Percentiles rank a stretch among this genome's conserved stretches.
phyloP scores from a whole-genome alignment of 495 filamentous ascomycete genomes.

The Cetradonia linearis region DNA sequence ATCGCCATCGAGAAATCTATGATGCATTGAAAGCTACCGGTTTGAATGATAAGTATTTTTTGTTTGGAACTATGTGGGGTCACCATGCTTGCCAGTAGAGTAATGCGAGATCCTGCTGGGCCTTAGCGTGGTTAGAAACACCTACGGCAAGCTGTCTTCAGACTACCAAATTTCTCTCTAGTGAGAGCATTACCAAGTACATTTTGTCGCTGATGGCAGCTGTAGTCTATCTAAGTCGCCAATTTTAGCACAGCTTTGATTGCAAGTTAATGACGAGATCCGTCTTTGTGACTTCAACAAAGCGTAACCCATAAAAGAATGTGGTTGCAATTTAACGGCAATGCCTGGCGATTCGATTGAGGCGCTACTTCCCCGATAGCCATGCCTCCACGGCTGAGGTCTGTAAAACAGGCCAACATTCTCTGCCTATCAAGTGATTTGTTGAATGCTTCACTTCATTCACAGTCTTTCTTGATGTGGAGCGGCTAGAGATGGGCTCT shows the following conservation, averaged over 20 bases:
- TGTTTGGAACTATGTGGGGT: slow-evolving; percentile 15
- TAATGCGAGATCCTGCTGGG: background rate
- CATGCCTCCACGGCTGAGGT: too few species aligned
- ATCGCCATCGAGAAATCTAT: slow-evolving; percentile 7
- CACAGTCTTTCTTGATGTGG: background rate
- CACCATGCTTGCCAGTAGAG: slow-evolving; percentile 6
- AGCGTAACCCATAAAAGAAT: background rate
- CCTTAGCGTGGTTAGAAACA: background rate
- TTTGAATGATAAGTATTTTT: slow-evolving; percentile 14
- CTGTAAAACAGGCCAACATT: background rate
- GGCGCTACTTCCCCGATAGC: background rate
- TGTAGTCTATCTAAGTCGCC: background rate
- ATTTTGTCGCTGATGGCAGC: background rate
- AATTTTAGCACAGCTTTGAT: background rate
- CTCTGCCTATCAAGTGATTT: background rate
- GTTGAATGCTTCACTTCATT: background rate
- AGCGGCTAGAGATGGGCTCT: background rate
- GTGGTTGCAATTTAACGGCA: background rate
- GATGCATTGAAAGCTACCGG: slow-evolving; percentile 17
- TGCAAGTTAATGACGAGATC: background rate
- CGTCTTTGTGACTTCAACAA: background rate
- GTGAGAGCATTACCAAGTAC: background rate
- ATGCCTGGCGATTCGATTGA: background rate
- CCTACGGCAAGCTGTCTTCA: background rate
- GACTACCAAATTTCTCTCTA: too few species aligned